These are phyloP conservation scores for Russula sp. DNA, from an alignment of 768 basidiomycete species.

Conservation along the genomic window DNA sequence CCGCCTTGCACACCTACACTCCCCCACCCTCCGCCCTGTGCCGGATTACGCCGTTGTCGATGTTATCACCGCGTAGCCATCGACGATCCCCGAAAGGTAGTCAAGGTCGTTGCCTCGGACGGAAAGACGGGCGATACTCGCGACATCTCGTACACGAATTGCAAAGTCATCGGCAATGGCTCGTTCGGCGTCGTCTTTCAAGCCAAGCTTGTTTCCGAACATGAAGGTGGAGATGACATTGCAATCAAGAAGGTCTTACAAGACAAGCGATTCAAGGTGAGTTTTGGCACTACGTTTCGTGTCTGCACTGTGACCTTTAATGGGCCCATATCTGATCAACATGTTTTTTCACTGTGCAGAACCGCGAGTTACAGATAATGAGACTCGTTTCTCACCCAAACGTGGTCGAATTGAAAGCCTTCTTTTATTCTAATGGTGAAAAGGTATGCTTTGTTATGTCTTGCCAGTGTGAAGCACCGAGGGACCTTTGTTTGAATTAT, in stretches of 20 bases:
- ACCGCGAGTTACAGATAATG: constrained; percentile 99
- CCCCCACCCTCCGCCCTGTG: constrained; percentile 23
- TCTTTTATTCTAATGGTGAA: constrained; percentile 99
- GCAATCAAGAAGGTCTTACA: constrained; percentile 99
- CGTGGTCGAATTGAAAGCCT: constrained; percentile 94
- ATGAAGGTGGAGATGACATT: constrained; percentile 73
- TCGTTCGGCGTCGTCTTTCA: constrained; percentile 99
- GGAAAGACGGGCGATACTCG: constrained; percentile 87
- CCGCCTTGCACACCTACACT: background rate
- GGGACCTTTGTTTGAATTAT: constrained; percentile 12
- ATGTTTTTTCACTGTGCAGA: constrained; percentile 41
- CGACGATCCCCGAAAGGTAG: constrained; percentile 95
- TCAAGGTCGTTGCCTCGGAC: constrained; percentile 91
- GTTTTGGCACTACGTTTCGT: constrained; percentile 19
- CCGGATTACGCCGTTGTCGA: constrained; percentile 26
- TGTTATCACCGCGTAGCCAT: constrained; percentile 43
- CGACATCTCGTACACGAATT: constrained; percentile 91
- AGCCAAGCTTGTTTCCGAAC: constrained; percentile 69
- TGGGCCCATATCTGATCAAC: constrained; percentile 7
- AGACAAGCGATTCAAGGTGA: constrained; percentile 99
- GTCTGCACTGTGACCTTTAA: constrained; percentile 1
- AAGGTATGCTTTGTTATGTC: constrained; percentile 54
- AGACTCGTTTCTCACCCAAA: constrained; percentile 93
- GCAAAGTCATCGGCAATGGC: constrained; percentile 98
- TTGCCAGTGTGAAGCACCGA: background rate